phyloP scores from a whole-genome alignment of 345 rosid species.

The Citrus maxima region DNA sequence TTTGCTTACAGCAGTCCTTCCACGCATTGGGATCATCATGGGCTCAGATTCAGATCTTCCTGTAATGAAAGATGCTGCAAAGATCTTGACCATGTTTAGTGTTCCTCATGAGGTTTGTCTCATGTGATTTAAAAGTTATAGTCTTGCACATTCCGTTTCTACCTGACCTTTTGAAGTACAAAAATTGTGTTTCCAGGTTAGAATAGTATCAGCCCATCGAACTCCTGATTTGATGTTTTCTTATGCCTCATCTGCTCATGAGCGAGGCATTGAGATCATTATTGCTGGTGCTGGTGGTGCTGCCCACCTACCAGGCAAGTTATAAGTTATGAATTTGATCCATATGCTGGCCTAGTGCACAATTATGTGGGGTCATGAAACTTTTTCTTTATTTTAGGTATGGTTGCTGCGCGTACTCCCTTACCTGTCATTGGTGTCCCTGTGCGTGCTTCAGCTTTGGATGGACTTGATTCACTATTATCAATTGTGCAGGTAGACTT shows the following conservation, averaged over 20 bases:
- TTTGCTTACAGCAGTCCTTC: slow-evolving; percentile 46
- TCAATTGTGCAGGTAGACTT: slow-evolving; percentile 87
- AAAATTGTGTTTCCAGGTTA: slow-evolving; percentile 45
- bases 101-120: slow-evolving; percentile 70
- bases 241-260: slow-evolving; percentile 69
- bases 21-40: slow-evolving; percentile 87
- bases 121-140: not conserved
- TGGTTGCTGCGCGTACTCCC: slow-evolving; percentile 94
- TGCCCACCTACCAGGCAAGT: slow-evolving; percentile 89
- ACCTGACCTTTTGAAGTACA: not conserved
- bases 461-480: slow-evolving; percentile 88
- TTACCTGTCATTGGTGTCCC: slow-evolving; percentile 40
- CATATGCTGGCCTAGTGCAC: not conserved
- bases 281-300: slow-evolving; percentile 99
- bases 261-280: slow-evolving; percentile 71
- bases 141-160: not conserved
- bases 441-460: slow-evolving; percentile 77
- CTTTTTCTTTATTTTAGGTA: slow-evolving; percentile 45
- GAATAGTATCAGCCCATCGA: slow-evolving; percentile 72
- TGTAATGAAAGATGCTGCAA: slow-evolving; percentile 92
- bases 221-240: slow-evolving; percentile 87
- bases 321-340: not conserved
- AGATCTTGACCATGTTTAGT: slow-evolving; percentile 55
- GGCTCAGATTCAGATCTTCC: slow-evolving; percentile 98
- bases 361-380: not conserved